Evolutionary conservation across 805 yeast species (phyloP), one percentile per base, ranked within the genome.

Genomic region (Yarrowia divulgata): DNA sequence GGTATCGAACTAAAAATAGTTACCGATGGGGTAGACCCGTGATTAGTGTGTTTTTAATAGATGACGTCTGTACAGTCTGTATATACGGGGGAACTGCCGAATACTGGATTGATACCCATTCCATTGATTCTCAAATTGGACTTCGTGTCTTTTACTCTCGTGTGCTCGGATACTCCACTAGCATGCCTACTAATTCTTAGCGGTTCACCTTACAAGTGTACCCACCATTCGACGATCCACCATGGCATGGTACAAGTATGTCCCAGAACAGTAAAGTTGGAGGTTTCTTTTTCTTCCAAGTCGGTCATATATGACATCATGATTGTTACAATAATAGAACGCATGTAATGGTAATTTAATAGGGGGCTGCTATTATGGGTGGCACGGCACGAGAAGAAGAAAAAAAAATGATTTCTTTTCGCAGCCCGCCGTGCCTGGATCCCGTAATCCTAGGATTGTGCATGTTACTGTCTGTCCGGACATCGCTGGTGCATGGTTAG

Each of bases 301-400:
- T 34, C 13, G 14, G 37, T 16, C 3, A 49, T 13, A 8, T 16
- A 34, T 49, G 39, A 34, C 37, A 46, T 46, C 50, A 46, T 46
- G 18, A 10, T 14, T 1, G n/a, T 5, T 5, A 6, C 18, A 48
- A 29, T 13, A 29, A 29, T 13, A 23, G 50, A 14, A 48, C 18
- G 39, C n/a, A n/a, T 34, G 29, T n/a, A 32, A 9, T 16, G 2
- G 16, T 10, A 52, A 7, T 12, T 18, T 5, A 35, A 52, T 37
- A 52, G 58, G 58, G 58, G 58, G 40, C 6, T 9, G 32, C 34
- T 52, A 52, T 52, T 52, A 35, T 52, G 4, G 57, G 57, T 1
- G 46, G 49, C 14, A 45, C 49, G 49, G 49, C 49, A 19, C 49
- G 3, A n/a, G 3, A 14, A n/a, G 3, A 14, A 18, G 23, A 7